phyloP scores from a whole-genome alignment of 306 rosid species.

The Sicyos edulis region DNA sequence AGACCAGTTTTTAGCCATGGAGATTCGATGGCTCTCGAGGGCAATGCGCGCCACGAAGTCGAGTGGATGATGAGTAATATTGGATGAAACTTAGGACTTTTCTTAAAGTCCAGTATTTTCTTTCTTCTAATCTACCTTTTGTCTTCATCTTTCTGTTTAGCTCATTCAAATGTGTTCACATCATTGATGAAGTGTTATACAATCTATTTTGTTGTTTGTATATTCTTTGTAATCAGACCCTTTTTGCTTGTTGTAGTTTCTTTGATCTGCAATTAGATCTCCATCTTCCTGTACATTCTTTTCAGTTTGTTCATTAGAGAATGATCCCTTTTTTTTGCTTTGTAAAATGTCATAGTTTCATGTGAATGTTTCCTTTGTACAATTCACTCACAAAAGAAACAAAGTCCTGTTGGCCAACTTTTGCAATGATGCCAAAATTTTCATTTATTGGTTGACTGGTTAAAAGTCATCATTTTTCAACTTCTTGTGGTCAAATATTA shows the following conservation, averaged over 20 bases:
- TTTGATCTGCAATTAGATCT: background rate
- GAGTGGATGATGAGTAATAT: conserved; percentile 51
- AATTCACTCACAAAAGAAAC: background rate
- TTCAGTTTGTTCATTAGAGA: background rate
- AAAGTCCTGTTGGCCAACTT: conserved; percentile 2
- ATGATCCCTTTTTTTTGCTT: background rate
- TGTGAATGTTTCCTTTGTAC: background rate
- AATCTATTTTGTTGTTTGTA: conserved; percentile 14
- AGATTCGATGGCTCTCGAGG: conserved; percentile 39
- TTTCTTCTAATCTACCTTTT: background rate
- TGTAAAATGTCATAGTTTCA: background rate
- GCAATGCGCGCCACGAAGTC: conserved; percentile 38
- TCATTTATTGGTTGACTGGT: background rate
- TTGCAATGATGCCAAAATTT: background rate
- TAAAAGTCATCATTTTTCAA: background rate
- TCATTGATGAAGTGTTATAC: conserved; percentile 1
- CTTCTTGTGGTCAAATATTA: background rate
- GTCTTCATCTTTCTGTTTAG: background rate
- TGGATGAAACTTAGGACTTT: conserved; percentile 30
- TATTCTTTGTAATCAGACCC: conserved; percentile 18
- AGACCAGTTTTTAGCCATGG: conserved; percentile 36
- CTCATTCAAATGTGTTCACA: conserved; percentile 15
- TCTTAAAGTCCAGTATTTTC: background rate
- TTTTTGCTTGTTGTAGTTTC: background rate
- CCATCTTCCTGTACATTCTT: background rate